Conservation (phyloP, 176 grass and related monocot genomes). For the Zoysia japonica region DNA sequence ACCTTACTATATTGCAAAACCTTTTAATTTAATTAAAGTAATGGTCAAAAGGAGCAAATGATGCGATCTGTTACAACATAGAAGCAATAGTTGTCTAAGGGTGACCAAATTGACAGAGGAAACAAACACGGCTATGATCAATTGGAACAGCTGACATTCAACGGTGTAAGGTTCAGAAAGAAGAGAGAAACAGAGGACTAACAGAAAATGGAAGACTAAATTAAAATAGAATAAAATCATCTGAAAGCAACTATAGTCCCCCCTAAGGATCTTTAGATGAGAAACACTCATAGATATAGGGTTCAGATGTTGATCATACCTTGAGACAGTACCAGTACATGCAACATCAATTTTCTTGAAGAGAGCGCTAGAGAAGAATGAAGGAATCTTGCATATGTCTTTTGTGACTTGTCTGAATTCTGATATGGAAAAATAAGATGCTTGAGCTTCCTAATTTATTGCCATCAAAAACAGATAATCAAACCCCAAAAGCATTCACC, state of each 20-base stretch:
- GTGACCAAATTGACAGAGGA: background rate
- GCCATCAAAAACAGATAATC: conserved; percentile 5
- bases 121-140: background rate
- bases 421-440: conserved; percentile 48
- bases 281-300: conserved; percentile 2
- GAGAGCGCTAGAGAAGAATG: conserved; percentile 80
- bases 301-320: conserved; percentile 56
- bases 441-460: conserved; percentile 29
- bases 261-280: background rate
- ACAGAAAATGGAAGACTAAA: conserved; percentile 5
- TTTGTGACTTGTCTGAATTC: conserved; percentile 94
- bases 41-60: background rate
- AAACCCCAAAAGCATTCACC: conserved; percentile 46
- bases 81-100: background rate
- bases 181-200: background rate
- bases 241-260: conserved; percentile 10
- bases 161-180: background rate
- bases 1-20: no score
- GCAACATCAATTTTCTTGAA: conserved; percentile 83
- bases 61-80: no score
- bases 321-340: conserved; percentile 75
- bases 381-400: conserved; percentile 95
- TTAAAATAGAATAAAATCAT: background rate
- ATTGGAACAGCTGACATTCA: conserved; percentile 12
- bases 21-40: background rate